Conservation (phyloP, 2,329 filamentous ascomycete genomes). For the Cladophialophora psammophila region DNA sequence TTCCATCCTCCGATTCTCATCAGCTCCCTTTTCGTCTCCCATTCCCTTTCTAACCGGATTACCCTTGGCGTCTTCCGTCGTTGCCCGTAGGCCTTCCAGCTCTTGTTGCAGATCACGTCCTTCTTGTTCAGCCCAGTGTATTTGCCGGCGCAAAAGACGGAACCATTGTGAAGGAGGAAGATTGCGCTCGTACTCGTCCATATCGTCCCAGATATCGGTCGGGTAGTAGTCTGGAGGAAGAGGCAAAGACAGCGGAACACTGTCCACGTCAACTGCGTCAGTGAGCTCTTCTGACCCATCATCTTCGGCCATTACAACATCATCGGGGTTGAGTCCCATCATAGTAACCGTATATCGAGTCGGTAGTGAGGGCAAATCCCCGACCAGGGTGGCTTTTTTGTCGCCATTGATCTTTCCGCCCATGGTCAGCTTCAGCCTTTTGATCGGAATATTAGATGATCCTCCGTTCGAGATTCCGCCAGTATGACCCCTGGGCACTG, state of each 20-base stretch:
- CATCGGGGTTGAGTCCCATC: slow-evolving; percentile 39
- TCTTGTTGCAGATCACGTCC: slow-evolving; percentile 48
- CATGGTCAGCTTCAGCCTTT: slow-evolving; percentile 41
- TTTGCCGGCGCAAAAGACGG: slow-evolving; percentile 55
- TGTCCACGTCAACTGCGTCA: slow-evolving; percentile 46
- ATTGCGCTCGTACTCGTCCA: slow-evolving; percentile 53
- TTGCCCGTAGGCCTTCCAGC: slow-evolving; percentile 32
- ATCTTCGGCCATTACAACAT: slow-evolving; percentile 43
- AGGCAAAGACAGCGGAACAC: slow-evolving; percentile 46
- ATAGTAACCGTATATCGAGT: slow-evolving; percentile 29
- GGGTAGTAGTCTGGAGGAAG: slow-evolving; percentile 42
- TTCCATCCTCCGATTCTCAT: slow-evolving; percentile 35
- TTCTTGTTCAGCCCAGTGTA: slow-evolving; percentile 58
- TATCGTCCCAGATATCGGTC: slow-evolving; percentile 50
- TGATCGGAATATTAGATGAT: slow-evolving; percentile 26
- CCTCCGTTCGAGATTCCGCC: slow-evolving; percentile 43
- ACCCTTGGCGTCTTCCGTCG: slow-evolving; percentile 36
- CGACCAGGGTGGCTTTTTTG: slow-evolving; percentile 32
- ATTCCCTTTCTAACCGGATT: slow-evolving; percentile 29
- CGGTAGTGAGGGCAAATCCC: slow-evolving; percentile 39
- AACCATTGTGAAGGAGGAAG: slow-evolving; percentile 54
- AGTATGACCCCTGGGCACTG: slow-evolving; percentile 51
- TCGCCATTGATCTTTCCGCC: slow-evolving; percentile 38
- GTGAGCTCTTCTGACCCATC: slow-evolving; percentile 36
- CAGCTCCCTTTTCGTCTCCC: slow-evolving; percentile 37